Conservation (phyloP, 352 stramenopile genomes). For the Globisporangium nagaii region DNA sequence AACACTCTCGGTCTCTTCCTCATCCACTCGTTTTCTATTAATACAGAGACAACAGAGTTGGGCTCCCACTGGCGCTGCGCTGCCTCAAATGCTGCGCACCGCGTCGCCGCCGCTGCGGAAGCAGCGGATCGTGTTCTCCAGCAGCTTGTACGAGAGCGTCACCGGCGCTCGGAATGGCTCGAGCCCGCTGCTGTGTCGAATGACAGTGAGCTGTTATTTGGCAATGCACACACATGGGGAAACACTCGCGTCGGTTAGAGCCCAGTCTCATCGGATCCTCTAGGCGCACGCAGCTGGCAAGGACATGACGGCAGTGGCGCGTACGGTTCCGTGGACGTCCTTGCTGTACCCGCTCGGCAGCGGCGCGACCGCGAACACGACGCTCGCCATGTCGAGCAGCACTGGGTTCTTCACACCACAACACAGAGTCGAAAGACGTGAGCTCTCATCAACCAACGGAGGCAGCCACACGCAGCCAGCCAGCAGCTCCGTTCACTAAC, state of each 20-base stretch:
- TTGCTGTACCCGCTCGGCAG: slow-evolving; percentile 68
- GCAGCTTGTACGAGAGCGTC: slow-evolving; percentile 55
- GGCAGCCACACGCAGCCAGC: not conserved
- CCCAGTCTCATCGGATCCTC: too few species aligned
- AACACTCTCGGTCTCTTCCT: too few species aligned
- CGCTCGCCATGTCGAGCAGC: slow-evolving; percentile 51
- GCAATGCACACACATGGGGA: too few species aligned
- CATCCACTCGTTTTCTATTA: too few species aligned
- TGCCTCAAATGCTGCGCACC: slow-evolving; percentile 14
- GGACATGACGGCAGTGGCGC: not conserved
- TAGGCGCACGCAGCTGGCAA: not conserved
- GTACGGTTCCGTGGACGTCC: slow-evolving; percentile 70
- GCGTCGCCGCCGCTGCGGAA: slow-evolving; percentile 34
- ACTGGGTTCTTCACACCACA: slow-evolving; percentile 26
- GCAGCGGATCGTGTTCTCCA: slow-evolving; percentile 66
- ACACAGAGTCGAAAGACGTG: too few species aligned
- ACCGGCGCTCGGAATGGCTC: slow-evolving; percentile 17
- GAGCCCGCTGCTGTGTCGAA: slow-evolving; percentile 28
- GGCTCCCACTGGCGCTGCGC: too few species aligned
- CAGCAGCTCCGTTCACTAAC: not conserved
- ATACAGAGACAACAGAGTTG: not conserved
- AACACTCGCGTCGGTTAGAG: too few species aligned
- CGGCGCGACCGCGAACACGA: slow-evolving; percentile 43
- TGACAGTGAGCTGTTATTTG: slow-evolving; percentile 33
- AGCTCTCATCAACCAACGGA: not conserved